Base-by-base conservation (phyloP, 129 eudicot species). In the Centaurea solstitialis region DNA sequence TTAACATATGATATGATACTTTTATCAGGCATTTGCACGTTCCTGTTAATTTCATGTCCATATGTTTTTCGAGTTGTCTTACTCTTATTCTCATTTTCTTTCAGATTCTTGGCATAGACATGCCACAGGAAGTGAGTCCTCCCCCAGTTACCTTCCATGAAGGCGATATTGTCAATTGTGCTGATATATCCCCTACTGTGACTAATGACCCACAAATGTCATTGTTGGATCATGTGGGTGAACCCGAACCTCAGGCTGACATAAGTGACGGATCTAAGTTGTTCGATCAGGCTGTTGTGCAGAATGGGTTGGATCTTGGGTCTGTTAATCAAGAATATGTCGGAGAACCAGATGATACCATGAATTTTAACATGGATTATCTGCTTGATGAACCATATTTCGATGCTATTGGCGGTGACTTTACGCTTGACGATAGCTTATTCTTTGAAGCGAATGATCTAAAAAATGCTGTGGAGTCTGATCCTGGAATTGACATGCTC, bases 371-470 rank as follows among this genome's bases (percentile, higher is more conserved):
- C 76, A 23, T 81, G 18, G 90, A 87, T 67, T 87, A 70, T 76
- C 68, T 87, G 39, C 89, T 87, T 67, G 91, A 90, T 77, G 90
- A 88, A 80, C 83, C 94, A 59, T 90, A 79, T 66, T 62, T 86
- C 22, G 89, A 85, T 85, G 87, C 91, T 50, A 18, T 68, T 28
- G n/a, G 33, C n/a, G 86, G 85, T 18, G 86, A 82, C 21, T 77
- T 84, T 75, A 81, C 76, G 41, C 84, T 47, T 41, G 87, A 83
- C 73, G 93, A 90, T 45, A 88, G 83, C 76, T 79, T 91, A 65
- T 95, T 86, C 81, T 74, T 92, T 21, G 97, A 94, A 87, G 87
- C 92, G 4, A 81, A 86, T 76, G 97, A 95, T 43, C 91, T 92
- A 70, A 71, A 82, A 9, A 75, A 86, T 53, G 87, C 87, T 18